phyloP scores from a whole-genome alignment of 192 early-diverging fungal genomes.

The Backusella westeae region DNA sequence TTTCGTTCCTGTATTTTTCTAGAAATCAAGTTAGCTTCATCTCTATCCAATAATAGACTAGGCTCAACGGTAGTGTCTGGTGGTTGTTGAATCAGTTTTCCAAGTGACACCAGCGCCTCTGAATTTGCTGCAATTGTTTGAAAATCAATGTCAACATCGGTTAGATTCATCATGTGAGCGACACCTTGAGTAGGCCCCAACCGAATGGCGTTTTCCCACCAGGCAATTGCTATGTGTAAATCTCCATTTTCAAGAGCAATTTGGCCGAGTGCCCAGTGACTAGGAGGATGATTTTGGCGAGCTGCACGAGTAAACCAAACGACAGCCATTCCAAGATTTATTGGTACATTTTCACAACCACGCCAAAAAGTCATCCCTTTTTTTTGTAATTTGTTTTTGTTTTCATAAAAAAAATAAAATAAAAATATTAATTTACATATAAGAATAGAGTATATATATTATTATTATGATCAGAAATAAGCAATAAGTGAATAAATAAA shows the following conservation, averaged over 20 bases:
- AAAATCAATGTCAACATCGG: background rate
- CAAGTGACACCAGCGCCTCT: conserved; percentile 26
- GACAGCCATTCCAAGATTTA: conserved; percentile 28
- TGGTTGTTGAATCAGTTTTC: conserved; percentile 18
- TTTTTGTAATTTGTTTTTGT: conserved; percentile 3
- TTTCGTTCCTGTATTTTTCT: conserved; percentile 4
- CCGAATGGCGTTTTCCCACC: conserved; percentile 27
- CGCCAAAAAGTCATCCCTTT: conserved; percentile 26
- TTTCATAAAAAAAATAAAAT: conserved; percentile 5
- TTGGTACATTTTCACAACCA: conserved; percentile 11
- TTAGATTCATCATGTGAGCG: conserved; percentile 1
- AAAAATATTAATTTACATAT: conserved; percentile 6
- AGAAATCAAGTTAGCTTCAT: conserved; percentile 4
- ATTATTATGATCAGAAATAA: background rate
- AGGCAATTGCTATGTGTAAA: conserved; percentile 26
- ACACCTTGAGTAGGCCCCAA: conserved; percentile 5
- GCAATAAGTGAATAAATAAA: background rate
- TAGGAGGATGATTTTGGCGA: conserved; percentile 18
- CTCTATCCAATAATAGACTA: background rate
- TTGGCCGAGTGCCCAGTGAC: conserved; percentile 31
- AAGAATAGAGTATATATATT: background rate
- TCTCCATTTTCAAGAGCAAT: conserved; percentile 34
- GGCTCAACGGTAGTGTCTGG: background rate
- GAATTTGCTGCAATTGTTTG: conserved; percentile 13
- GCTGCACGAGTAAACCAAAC: conserved; percentile 31